These are phyloP conservation scores for Aphanomyces stellatus DNA, from an alignment of 352 stramenopile species.

Conservation along the genomic window DNA sequence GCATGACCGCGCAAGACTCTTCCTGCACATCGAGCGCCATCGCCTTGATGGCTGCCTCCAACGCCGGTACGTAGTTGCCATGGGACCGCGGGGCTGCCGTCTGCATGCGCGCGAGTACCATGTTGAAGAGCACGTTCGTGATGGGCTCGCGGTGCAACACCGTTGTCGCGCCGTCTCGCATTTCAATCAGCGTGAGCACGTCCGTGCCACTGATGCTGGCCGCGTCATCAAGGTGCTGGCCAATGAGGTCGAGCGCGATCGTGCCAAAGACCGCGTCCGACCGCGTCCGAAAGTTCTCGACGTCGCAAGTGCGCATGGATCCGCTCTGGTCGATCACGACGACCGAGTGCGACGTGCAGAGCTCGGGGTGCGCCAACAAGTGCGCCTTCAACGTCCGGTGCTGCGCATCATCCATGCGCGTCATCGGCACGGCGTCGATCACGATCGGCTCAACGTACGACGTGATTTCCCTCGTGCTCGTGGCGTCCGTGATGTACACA, in stretches of 20 bases:
- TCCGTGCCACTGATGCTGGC: constrained; percentile 17
- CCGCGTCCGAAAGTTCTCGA: constrained; percentile 19
- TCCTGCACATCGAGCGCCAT: constrained; percentile 17
- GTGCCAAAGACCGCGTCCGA: constrained; percentile 23
- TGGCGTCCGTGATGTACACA: constrained; percentile 20
- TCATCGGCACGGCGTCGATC: not conserved
- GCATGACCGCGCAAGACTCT: constrained; percentile 6
- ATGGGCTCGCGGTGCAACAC: constrained; percentile 20
- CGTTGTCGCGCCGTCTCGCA: not conserved
- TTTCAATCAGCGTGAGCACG: constrained; percentile 19
- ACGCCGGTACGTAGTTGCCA: constrained; percentile 23
- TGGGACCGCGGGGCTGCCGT: not conserved
- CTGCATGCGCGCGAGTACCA: constrained; percentile 19
- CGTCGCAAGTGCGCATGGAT: constrained; percentile 25
- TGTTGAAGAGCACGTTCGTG: constrained; percentile 25
- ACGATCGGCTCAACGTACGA: constrained; percentile 16
- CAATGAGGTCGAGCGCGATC: constrained; percentile 23
- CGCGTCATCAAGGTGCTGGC: constrained; percentile 19
- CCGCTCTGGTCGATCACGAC: constrained; percentile 23
- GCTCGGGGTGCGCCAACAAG: not conserved
- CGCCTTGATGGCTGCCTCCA: constrained; percentile 18
- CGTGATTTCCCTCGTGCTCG: constrained; percentile 15
- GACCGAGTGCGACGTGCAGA: constrained; percentile 24
- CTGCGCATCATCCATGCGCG: not conserved
- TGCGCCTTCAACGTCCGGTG: not conserved